phyloP scores from a whole-genome alignment of 805 yeast species.

The Lipomyces lipofer region DNA sequence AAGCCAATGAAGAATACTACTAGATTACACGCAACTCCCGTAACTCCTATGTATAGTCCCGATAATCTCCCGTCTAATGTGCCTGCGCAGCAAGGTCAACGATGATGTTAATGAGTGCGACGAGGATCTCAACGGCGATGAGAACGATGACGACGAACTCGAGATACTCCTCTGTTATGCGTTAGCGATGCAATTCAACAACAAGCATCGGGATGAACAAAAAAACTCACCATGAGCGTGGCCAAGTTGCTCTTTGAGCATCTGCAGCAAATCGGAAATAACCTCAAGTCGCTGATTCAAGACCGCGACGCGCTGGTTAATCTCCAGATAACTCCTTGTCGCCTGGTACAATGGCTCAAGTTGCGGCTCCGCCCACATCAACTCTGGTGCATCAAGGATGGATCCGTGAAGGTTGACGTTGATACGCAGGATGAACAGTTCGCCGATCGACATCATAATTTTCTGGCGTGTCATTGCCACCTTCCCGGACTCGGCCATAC shows the following conservation, averaged over 20 bases:
- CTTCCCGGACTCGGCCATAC: constrained; percentile 91
- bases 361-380: constrained; percentile 99
- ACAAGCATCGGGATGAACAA: no score
- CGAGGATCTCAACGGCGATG: constrained; percentile 89
- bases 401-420: constrained; percentile 49
- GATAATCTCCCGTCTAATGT: no score
- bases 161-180: constrained; percentile 74
- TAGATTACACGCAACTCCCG: no score
- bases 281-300: constrained; percentile 92
- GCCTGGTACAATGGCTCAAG: constrained; percentile 97
- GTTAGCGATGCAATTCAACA: no score
- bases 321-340: constrained; percentile 81
- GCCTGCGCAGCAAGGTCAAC: constrained; percentile 28
- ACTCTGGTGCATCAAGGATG: constrained; percentile 92
- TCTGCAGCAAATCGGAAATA: constrained; percentile 85
- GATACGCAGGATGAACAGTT: constrained; percentile 73
- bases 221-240: constrained; percentile 94
- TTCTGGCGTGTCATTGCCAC: constrained; percentile 92
- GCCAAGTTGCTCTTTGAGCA: constrained; percentile 96
- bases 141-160: constrained; percentile 88
- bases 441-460: constrained; percentile 97
- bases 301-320: constrained; percentile 87
- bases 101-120: constrained; percentile 53
- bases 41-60: no score
- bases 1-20: no score